Evolutionary conservation across 805 yeast species (phyloP).

Genomic region (Tetrapisispora pingtungensis): DNA sequence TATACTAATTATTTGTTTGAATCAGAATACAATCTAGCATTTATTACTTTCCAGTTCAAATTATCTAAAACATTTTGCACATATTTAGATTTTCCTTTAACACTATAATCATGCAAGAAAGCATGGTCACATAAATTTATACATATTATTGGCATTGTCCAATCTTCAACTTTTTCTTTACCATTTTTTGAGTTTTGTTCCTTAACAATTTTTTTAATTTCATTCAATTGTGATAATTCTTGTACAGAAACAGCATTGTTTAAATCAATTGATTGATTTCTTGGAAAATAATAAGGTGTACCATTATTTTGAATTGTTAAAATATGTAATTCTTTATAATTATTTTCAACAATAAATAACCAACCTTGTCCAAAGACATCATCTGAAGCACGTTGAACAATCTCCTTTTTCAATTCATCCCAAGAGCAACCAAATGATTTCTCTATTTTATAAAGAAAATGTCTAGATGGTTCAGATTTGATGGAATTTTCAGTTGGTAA

Average conservation of each 20-base stretch:
- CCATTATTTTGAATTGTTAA: constrained; percentile 61
- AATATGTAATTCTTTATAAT: constrained; percentile 47
- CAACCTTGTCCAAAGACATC: constrained; percentile 53
- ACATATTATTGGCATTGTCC: constrained; percentile 54
- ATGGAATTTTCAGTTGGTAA: constrained; percentile 11
- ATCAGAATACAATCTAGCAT: constrained; percentile 31
- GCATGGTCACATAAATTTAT: constrained; percentile 85
- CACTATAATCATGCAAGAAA: constrained; percentile 77
- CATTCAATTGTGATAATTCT: constrained; percentile 38
- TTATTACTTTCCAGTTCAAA: constrained; percentile 74
- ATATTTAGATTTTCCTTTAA: constrained; percentile 59
- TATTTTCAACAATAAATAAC: constrained; percentile 60
- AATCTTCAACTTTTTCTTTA: constrained; percentile 38
- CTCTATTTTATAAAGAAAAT: constrained; percentile 29
- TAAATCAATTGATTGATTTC: constrained; percentile 64
- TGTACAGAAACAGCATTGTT: constrained; percentile 57
- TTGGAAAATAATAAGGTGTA: constrained; percentile 60
- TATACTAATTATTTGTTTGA: not conserved
- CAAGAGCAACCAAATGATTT: constrained; percentile 28
- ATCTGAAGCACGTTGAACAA: constrained; percentile 42
- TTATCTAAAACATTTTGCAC: constrained; percentile 66
- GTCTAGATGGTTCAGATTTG: constrained; percentile 29
- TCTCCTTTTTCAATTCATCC: constrained; percentile 41
- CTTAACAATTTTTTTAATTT: constrained; percentile 34
- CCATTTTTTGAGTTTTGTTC: constrained; percentile 2